phyloP scores from a whole-genome alignment of 2,329 filamentous ascomycete species.

The Penicillium hesseltinei region DNA sequence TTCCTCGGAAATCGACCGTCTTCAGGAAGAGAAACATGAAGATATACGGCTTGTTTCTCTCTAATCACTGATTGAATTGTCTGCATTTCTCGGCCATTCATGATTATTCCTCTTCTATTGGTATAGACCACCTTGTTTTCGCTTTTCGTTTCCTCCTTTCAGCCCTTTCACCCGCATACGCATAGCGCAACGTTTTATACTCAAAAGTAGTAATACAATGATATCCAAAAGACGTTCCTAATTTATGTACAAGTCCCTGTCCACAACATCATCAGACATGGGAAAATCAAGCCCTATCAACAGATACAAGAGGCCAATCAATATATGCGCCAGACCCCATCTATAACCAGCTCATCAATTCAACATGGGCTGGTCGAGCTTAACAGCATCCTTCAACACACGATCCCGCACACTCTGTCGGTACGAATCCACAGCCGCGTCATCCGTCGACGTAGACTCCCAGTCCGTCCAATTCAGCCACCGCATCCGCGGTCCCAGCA shows the following conservation, averaged over 20 bases:
- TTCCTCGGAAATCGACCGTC: slow-evolving; percentile 63
- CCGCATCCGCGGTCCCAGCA: slow-evolving; percentile 62
- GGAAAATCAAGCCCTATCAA: slow-evolving; percentile 7
- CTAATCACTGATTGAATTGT: slow-evolving; percentile 5
- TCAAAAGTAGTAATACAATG: slow-evolving; percentile 20
- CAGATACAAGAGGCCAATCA: background rate
- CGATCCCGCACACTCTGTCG: slow-evolving; percentile 35
- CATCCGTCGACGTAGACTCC: slow-evolving; percentile 17
- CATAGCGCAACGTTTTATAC: background rate
- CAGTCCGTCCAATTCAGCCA: slow-evolving; percentile 39
- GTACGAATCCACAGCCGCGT: slow-evolving; percentile 31
- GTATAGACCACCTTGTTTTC: background rate
- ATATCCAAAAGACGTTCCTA: slow-evolving; percentile 4
- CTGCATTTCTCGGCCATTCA: slow-evolving; percentile 8
- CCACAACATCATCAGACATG: background rate
- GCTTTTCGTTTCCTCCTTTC: background rate
- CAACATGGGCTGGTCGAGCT: slow-evolving; percentile 33
- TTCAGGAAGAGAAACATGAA: slow-evolving; percentile 47
- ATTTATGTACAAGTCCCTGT: slow-evolving; percentile 13
- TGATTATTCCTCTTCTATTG: background rate
- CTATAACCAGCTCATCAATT: slow-evolving; percentile 8
- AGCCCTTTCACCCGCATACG: background rate
- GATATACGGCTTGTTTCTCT: slow-evolving; percentile 49
- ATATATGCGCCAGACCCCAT: background rate
- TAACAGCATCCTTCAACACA: slow-evolving; percentile 38